Evolutionary conservation across 2,329 filamentous ascomycete species (phyloP).

Genomic region (Pseudogymnoascus sp.): DNA sequence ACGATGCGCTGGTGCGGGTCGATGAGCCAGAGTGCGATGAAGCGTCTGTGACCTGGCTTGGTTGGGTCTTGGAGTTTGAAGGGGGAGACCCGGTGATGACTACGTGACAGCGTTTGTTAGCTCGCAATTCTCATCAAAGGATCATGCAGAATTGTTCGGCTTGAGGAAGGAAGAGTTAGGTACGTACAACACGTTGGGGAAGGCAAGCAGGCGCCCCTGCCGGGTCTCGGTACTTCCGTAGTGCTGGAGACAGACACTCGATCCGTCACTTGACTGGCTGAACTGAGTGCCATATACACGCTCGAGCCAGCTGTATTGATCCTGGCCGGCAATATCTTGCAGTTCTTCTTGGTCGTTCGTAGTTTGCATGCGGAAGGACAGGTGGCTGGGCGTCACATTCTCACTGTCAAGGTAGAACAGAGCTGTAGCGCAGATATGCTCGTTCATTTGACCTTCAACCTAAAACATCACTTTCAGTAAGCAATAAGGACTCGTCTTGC

Average conservation of each 20-base stretch:
- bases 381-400: conserved; percentile 38
- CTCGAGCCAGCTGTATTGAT: conserved; percentile 15
- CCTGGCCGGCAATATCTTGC: conserved; percentile 7
- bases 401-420: conserved; percentile 43
- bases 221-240: conserved; percentile 32
- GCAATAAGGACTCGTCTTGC: neutral
- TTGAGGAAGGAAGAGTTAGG: neutral
- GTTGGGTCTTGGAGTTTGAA: conserved; percentile 44
- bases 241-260: conserved; percentile 30
- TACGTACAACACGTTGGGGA: conserved; percentile 31
- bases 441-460: conserved; percentile 40
- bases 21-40: conserved; percentile 52
- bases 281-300: conserved; percentile 15
- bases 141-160: neutral
- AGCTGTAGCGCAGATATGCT: conserved; percentile 47
- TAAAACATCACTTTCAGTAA: conserved; percentile 17
- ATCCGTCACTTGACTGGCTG: conserved; percentile 19
- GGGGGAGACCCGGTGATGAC: conserved; percentile 43
- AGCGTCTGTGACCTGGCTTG: conserved; percentile 47
- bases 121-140: conserved; percentile 18
- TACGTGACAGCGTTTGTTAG: conserved; percentile 18
- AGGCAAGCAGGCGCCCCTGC: conserved; percentile 37
- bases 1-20: conserved; percentile 47
- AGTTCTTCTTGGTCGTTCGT: conserved; percentile 18
- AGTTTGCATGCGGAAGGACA: conserved; percentile 36